Conservation (phyloP, 2,329 filamentous ascomycete species). For the Parastagonospora nodorum region DNA sequence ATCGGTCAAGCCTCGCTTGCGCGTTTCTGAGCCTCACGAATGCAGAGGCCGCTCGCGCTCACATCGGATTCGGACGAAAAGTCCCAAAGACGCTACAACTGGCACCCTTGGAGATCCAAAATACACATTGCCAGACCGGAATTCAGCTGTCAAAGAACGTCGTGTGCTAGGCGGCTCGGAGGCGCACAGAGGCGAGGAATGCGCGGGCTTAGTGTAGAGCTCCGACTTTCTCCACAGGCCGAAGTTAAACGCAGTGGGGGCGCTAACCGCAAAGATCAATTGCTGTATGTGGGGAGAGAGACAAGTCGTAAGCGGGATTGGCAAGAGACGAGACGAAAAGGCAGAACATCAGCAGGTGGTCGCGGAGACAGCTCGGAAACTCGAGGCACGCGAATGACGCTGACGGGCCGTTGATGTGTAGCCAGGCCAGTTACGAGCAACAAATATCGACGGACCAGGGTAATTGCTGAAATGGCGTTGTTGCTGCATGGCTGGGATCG, state of each 20-base stretch:
- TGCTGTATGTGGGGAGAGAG: constrained; percentile 20
- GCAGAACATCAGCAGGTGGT: constrained; percentile 1
- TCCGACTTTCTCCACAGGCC: constrained; percentile 22
- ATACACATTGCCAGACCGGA: constrained; percentile 7
- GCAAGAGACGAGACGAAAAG: constrained; percentile 1
- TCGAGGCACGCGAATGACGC: constrained; percentile 11
- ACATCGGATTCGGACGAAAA: constrained; percentile 22
- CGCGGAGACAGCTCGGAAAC: constrained; percentile 7
- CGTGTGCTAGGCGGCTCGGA: constrained; percentile 12
- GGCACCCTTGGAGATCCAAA: not conserved
- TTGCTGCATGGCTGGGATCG: constrained; percentile 1
- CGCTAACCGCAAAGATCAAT: constrained; percentile 18
- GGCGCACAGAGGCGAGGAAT: constrained; percentile 10
- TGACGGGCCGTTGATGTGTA: constrained; percentile 21
- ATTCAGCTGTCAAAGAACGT: constrained; percentile 5
- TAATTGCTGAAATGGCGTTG: constrained; percentile 10
- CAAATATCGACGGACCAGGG: constrained; percentile 2
- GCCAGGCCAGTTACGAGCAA: not conserved
- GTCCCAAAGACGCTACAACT: not conserved
- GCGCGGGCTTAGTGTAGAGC: constrained; percentile 11
- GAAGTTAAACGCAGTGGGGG: constrained; percentile 17
- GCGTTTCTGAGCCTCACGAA: constrained; percentile 25
- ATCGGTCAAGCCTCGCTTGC: constrained; percentile 32
- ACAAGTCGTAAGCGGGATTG: constrained; percentile 10
- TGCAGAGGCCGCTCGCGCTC: constrained; percentile 13